Conservation (phyloP, 352 stramenopile species). For the Paralagenidium karlingii region DNA sequence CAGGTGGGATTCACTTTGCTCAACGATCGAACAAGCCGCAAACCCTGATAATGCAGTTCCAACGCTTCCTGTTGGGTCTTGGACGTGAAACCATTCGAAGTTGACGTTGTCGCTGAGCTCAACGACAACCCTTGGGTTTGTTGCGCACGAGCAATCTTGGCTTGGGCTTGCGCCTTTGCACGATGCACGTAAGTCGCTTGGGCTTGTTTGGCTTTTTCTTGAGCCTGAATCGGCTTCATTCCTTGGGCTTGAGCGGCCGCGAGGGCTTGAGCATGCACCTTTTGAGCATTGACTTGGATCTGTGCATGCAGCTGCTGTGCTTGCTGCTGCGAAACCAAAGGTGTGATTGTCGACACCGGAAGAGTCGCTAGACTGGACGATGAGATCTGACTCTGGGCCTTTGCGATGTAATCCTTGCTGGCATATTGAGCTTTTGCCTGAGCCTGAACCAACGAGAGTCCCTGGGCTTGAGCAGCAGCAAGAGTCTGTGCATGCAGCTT, state of each 20-base stretch:
- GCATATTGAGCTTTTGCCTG: constrained; percentile 79
- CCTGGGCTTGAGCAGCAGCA: constrained; percentile 70
- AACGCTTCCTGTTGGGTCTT: constrained; percentile 79
- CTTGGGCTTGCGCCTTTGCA: constrained; percentile 77
- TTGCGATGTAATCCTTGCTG: constrained; percentile 85
- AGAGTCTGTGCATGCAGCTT: constrained; percentile 80
- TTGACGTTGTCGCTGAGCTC: constrained; percentile 16
- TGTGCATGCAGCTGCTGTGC: constrained; percentile 78
- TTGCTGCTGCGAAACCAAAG: constrained; percentile 64
- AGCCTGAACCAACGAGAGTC: constrained; percentile 71
- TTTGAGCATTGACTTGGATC: constrained; percentile 84
- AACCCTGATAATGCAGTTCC: constrained; percentile 92
- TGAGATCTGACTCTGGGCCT: constrained; percentile 75
- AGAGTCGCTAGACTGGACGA: constrained; percentile 41
- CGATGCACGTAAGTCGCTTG: constrained; percentile 80
- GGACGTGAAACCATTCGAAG: constrained; percentile 38
- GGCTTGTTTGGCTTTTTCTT: constrained; percentile 85
- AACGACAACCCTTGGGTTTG: too few relatives aligned
- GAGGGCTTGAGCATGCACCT: constrained; percentile 80
- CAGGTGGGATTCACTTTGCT: constrained; percentile 83
- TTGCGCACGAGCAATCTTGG: constrained; percentile 72
- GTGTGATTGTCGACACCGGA: constrained; percentile 27
- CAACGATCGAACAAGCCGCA: constrained; percentile 87
- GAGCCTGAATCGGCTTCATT: constrained; percentile 73
- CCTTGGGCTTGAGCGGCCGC: constrained; percentile 74